These are phyloP conservation scores for Cairneyella variabilis DNA, from an alignment of 495 filamentous ascomycete genomes.

Conservation along the genomic window DNA sequence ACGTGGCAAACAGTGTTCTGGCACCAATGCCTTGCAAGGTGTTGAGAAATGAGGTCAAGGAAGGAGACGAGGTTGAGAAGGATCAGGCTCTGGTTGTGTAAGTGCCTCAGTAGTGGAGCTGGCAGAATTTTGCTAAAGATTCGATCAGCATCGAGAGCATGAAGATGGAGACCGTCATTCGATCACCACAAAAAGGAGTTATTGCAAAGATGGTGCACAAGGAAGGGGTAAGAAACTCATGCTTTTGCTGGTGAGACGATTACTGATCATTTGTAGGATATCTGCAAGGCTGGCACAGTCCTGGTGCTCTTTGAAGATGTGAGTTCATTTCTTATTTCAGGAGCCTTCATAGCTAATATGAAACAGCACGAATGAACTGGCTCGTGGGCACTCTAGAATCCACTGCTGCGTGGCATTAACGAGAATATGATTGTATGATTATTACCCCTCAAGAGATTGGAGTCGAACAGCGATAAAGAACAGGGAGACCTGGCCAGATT, in stretches of 20 bases:
- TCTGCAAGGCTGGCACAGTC: slow-evolving; percentile 53
- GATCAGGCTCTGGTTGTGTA: slow-evolving; percentile 84
- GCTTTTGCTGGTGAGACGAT: neutral
- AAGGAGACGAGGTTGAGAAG: slow-evolving; percentile 77
- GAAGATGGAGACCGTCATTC: slow-evolving; percentile 99
- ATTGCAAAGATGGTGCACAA: slow-evolving; percentile 80
- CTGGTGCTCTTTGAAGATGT: slow-evolving; percentile 51
- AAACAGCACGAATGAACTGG: neutral
- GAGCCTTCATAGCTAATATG: neutral
- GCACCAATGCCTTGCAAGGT: slow-evolving; percentile 86
- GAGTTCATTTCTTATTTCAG: no score
- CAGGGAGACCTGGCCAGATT: no score
- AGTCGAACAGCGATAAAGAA: no score
- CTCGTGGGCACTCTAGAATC: no score
- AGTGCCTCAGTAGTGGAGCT: slow-evolving; percentile 25
- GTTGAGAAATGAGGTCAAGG: slow-evolving; percentile 65
- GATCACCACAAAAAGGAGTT: slow-evolving; percentile 78
- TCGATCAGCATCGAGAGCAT: slow-evolving; percentile 78
- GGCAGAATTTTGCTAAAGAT: neutral
- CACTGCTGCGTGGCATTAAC: no score
- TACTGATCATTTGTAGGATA: slow-evolving; percentile 38
- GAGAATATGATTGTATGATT: neutral
- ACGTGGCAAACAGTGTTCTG: slow-evolving; percentile 74
- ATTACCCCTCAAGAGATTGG: neutral
- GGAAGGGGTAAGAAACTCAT: slow-evolving; percentile 65